phyloP scores from a whole-genome alignment of 768 basidiomycete species.

The Rubroboletus satanas region DNA sequence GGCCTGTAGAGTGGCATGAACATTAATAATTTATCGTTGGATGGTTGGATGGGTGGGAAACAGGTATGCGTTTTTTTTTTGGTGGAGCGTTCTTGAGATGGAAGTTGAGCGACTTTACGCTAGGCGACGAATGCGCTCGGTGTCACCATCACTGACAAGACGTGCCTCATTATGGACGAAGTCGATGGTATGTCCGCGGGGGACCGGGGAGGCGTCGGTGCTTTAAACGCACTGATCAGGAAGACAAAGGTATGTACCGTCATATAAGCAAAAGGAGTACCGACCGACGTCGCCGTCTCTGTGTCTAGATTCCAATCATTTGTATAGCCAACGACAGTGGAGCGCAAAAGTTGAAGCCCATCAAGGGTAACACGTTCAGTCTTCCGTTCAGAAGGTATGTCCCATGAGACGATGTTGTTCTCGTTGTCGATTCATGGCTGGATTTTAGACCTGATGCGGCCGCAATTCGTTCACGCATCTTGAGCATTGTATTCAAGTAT shows the following conservation, averaged over 20 bases:
- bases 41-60: conserved; percentile 72
- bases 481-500: conserved; percentile 89
- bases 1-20: conserved; percentile 74
- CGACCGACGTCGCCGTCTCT: not conserved
- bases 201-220: conserved; percentile 94
- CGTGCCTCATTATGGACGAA: conserved; percentile 98
- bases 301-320: conserved; percentile 82
- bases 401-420: not conserved
- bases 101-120: not conserved
- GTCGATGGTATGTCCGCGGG: conserved; percentile 99
- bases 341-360: conserved; percentile 88
- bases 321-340: conserved; percentile 92
- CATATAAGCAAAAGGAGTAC: no score
- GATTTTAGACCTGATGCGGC: conserved; percentile 67
- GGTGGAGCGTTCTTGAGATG: not conserved
- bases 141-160: conserved; percentile 68
- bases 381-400: conserved; percentile 76
- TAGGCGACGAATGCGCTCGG: conserved; percentile 66
- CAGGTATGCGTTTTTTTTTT: conserved; percentile 42
- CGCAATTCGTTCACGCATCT: conserved; percentile 78
- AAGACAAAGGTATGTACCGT: conserved; percentile 68
- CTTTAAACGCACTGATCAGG: conserved; percentile 85
- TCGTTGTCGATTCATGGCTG: not conserved
- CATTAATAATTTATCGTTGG: conserved; percentile 82
- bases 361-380: conserved; percentile 65